Conservation (phyloP, 345 rosid species). For the Citrus hindsii region DNA sequence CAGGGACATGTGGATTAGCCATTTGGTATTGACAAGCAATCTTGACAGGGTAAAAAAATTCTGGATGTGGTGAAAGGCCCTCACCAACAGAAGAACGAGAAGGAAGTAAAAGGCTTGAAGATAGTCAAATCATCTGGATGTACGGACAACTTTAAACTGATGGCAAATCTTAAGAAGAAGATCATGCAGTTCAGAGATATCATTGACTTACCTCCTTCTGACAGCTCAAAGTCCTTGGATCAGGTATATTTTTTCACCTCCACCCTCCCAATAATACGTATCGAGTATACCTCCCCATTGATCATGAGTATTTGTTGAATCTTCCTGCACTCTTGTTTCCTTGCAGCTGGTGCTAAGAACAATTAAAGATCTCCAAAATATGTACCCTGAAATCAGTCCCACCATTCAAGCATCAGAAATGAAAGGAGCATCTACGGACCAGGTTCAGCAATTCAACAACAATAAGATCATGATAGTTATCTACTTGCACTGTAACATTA, state of each 20-base stretch:
- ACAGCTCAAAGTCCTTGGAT: slow-evolving; percentile 40
- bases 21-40: not conserved
- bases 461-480: not conserved
- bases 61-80: slow-evolving; percentile 33
- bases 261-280: not conserved
- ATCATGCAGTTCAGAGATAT: slow-evolving; percentile 61
- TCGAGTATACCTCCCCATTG: not conserved
- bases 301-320: not conserved
- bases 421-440: slow-evolving; percentile 40
- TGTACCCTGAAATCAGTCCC: slow-evolving; percentile 57
- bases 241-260: slow-evolving; percentile 32
- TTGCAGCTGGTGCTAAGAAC: slow-evolving; percentile 60
- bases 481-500: not conserved
- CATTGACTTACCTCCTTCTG: slow-evolving; percentile 58
- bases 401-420: slow-evolving; percentile 37
- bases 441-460: slow-evolving; percentile 31
- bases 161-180: slow-evolving; percentile 69
- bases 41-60: not conserved
- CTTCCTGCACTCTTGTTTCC: slow-evolving; percentile 9
- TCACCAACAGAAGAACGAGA: slow-evolving; percentile 23
- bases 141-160: slow-evolving; percentile 37
- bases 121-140: slow-evolving; percentile 30
- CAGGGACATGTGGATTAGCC: not conserved
- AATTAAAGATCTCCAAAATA: slow-evolving; percentile 59
- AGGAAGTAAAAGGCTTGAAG: slow-evolving; percentile 29